A percentile compares a stretch with the other conserved stretches of the same genome.
These are phyloP conservation scores for Wickerhamomyces tratensis DNA, from an alignment of 805 yeast species.

Conservation along the genomic window DNA sequence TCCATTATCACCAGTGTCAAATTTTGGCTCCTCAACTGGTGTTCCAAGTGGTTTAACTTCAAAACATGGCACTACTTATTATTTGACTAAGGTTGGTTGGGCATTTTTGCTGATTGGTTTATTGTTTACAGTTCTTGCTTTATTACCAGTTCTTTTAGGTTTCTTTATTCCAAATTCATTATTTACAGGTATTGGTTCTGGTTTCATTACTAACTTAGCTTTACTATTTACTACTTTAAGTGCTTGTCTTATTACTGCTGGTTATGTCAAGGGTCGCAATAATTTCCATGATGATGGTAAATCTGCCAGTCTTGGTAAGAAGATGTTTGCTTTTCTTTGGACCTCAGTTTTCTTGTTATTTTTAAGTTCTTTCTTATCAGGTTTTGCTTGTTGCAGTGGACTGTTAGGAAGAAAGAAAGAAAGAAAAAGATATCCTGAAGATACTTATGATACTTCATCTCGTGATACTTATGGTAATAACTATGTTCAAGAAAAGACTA, in stretches of 20 bases:
- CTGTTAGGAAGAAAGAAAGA: constrained; percentile 5
- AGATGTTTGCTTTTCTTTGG: constrained; percentile 59
- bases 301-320: constrained; percentile 33
- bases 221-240: constrained; percentile 34
- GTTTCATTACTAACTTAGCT: constrained; percentile 20
- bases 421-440: constrained; percentile 9
- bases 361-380: constrained; percentile 10
- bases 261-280: constrained; percentile 42
- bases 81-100: constrained; percentile 59
- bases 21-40: constrained; percentile 45
- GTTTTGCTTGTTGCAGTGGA: constrained; percentile 12
- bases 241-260: constrained; percentile 42
- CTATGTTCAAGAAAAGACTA: constrained; percentile 10
- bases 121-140: constrained; percentile 38
- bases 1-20: constrained; percentile 75
- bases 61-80: constrained; percentile 46
- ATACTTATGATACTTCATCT: constrained; percentile 13
- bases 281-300: constrained; percentile 35
- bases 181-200: constrained; percentile 10
- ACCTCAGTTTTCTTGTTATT: constrained; percentile 25
- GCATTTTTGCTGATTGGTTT: constrained; percentile 53
- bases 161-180: constrained; percentile 14
- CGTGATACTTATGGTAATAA: constrained; percentile 20
- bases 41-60: constrained; percentile 46
- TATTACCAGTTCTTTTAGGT: constrained; percentile 25